Evolutionary conservation across 2,329 filamentous ascomycete genomes (phyloP), one percentile per base, ranked within the genome.

Genomic region (Talaromyces sp.): DNA sequence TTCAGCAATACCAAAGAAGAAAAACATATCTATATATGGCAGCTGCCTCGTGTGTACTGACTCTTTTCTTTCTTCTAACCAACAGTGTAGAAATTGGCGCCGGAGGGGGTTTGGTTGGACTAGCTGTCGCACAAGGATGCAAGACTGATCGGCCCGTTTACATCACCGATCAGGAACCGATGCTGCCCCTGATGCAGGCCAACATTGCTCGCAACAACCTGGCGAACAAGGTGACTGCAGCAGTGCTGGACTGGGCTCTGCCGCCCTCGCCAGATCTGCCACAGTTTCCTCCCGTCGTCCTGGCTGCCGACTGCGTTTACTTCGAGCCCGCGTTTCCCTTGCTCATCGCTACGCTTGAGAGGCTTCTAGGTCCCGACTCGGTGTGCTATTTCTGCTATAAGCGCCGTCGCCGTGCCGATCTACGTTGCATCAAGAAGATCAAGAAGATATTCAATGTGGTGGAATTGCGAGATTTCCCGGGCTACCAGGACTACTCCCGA

Each of bases 241-340:
- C 84, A 58, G 80, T 96, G 27, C 82, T 97, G 66, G 90, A 97
- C 73, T 97, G 93, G 93, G 83, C 82, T 19, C 70, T 76, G 32
- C 69, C 78, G 72, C 77, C 62, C 58, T 75, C 61, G 58, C 67
- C 59, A 64, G 79, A 56, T 35, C 71, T 78, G 35, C 75, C 74
- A 24, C 58, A 65, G 81, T 58, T 80, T 81, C 91, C 92, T 19
- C 86, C 93, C 68, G 81, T 96, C 59, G 87, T 99, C 59, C 83
- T 98, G n/a, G 95, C 95, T 3, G 93, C 93, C 46, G 95, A 98
- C 75, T 98, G 93, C 76, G 92, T 96, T 55, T 99, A 98, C 79
- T 96, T 96, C 74, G 95, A 98, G 75, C 92, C 93, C 2, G 91
- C 95, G 1, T 98, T 98, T 71, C 93, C 93, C 31, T 81, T 97